Conservation (phyloP, 306 rosid species). For the Fragaria nilgerrensis region DNA sequence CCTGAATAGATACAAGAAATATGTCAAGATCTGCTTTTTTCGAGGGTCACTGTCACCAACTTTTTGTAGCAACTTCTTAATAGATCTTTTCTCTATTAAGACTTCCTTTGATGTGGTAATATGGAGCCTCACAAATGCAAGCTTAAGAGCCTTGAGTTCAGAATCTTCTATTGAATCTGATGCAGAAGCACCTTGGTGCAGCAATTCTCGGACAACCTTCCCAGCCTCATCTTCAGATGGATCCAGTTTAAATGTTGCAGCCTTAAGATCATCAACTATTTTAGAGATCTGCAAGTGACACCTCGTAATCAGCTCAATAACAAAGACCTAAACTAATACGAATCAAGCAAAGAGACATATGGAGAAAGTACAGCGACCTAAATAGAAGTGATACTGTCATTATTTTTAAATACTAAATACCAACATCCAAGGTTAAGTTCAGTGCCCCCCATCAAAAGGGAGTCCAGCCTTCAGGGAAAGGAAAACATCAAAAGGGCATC, state of each 20-base stretch:
- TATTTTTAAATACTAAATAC: background rate
- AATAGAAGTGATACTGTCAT: slow-evolving; percentile 10
- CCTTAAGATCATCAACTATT: slow-evolving; percentile 54
- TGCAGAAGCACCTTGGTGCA: slow-evolving; percentile 40
- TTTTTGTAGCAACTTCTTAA: slow-evolving; percentile 46
- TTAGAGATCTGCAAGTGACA: slow-evolving; percentile 65
- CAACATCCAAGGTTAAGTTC: background rate
- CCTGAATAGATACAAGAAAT: slow-evolving; percentile 52
- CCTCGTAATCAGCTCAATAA: slow-evolving; percentile 28
- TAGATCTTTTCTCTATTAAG: slow-evolving; percentile 61
- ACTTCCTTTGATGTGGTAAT: slow-evolving; percentile 55
- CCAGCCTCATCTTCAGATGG: slow-evolving; percentile 73
- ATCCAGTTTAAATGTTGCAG: slow-evolving; percentile 49
- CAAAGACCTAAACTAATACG: slow-evolving; percentile 15
- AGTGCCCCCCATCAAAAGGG: background rate
- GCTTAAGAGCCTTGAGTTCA: slow-evolving; percentile 56
- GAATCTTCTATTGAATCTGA: slow-evolving; percentile 49
- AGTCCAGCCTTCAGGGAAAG: background rate
- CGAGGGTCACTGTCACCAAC: slow-evolving; percentile 38
- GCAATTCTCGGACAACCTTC: slow-evolving; percentile 48
- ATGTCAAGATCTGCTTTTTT: slow-evolving; percentile 53
- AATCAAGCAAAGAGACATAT: background rate
- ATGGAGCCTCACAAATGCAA: slow-evolving; percentile 56
- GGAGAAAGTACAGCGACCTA: slow-evolving; percentile 10
- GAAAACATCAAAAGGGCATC: too few relatives aligned